Evolutionary conservation across 1,284 basidiomycete genomes (phyloP).

Genomic region (Phylloporus gajari): DNA sequence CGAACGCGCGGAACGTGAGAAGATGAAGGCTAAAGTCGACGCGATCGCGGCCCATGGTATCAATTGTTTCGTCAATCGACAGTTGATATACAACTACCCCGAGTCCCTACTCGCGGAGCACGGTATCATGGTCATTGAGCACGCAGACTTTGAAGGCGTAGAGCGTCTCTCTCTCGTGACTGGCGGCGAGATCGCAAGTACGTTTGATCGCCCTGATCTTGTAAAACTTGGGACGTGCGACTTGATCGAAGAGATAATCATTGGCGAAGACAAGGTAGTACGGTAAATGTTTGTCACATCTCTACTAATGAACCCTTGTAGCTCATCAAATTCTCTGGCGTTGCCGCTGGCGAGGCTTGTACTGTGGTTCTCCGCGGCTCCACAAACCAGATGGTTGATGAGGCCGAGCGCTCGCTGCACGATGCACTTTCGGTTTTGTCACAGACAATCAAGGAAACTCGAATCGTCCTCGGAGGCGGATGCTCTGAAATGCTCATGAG

Average conservation of each 20-base stretch:
- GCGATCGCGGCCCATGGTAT: slow-evolving; percentile 95
- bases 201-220: slow-evolving; percentile 93
- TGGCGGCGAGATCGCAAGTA: slow-evolving; percentile 96
- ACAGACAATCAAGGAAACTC: slow-evolving; percentile 97
- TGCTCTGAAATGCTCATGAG: slow-evolving; percentile 99
- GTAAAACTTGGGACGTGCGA: slow-evolving; percentile 96
- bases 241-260: slow-evolving; percentile 98
- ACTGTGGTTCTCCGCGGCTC: slow-evolving; percentile 98
- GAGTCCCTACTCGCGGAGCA: slow-evolving; percentile 93
- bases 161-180: slow-evolving; percentile 96
- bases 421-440: slow-evolving; percentile 97
- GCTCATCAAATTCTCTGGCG: slow-evolving; percentile 99
- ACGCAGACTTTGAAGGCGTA: slow-evolving; percentile 99
- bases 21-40: slow-evolving; percentile 99
- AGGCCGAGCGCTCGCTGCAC: slow-evolving; percentile 97
- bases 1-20: slow-evolving; percentile 96
- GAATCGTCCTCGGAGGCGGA: slow-evolving; percentile 93
- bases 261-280: slow-evolving; percentile 95
- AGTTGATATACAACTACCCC: slow-evolving; percentile 99
- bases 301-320: slow-evolving; percentile 45
- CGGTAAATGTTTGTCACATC: slow-evolving; percentile 21
- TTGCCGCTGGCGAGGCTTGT: slow-evolving; percentile 98
- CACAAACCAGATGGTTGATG: slow-evolving; percentile 98
- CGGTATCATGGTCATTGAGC: slow-evolving; percentile 97
- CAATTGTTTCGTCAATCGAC: slow-evolving; percentile 98